A percentile compares a stretch with the other conserved stretches of the same genome.
Conservation (phyloP, 805 yeast genomes). For the Monosporozyma aquatica region DNA sequence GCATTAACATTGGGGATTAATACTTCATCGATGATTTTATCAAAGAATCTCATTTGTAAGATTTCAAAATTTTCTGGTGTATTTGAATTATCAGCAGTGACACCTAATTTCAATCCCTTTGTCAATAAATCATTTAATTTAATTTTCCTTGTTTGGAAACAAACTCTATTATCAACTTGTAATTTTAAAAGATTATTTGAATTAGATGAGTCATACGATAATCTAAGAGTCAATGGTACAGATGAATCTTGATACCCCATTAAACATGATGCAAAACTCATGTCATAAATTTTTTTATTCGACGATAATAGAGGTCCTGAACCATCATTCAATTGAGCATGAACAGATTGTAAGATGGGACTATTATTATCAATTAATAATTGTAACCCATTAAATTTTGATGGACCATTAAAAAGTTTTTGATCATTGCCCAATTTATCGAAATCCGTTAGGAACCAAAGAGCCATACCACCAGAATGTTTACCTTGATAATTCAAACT, state of each 20-base stretch:
- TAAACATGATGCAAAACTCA: conserved; percentile 46
- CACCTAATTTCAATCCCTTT: conserved; percentile 38
- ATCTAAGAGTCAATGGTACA: conserved; percentile 59
- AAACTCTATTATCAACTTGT: conserved; percentile 62
- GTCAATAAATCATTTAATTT: conserved; percentile 31
- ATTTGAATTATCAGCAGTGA: conserved; percentile 41
- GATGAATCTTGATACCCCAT: conserved; percentile 56
- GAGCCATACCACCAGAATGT: conserved; percentile 45
- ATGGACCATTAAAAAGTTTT: conserved; percentile 46
- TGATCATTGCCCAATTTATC: conserved; percentile 17
- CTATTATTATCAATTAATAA: conserved; percentile 47
- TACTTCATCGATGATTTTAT: conserved; percentile 45
- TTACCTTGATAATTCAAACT: conserved; percentile 45
- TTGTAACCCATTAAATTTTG: conserved; percentile 54
- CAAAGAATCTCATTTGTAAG: conserved; percentile 47
- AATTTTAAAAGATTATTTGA: conserved; percentile 40
- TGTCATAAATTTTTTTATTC: conserved; percentile 22
- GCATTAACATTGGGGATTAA: conserved; percentile 46
- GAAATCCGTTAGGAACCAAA: conserved; percentile 39
- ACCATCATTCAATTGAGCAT: conserved; percentile 56
- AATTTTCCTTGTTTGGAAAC: conserved; percentile 56
- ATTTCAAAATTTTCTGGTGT: conserved; percentile 57
- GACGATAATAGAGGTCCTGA: conserved; percentile 24
- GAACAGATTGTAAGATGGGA: conserved; percentile 41
- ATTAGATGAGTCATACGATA: conserved; percentile 41